Evolutionary conservation across 345 rosid genomes (phyloP).

Genomic region (Raphanus sativus): DNA sequence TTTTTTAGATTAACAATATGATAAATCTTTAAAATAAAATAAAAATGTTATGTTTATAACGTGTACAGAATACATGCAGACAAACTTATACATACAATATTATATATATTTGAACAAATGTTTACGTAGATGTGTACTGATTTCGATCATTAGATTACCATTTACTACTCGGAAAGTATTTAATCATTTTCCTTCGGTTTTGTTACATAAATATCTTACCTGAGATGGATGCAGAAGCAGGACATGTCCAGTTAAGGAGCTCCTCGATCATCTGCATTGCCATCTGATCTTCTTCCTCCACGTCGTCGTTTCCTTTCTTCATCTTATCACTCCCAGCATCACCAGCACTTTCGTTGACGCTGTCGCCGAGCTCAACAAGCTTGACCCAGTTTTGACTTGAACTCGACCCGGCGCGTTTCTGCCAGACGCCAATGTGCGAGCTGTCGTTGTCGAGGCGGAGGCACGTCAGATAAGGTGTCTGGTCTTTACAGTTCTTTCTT

Average conservation of each 20-base stretch:
- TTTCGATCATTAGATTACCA: neutral
- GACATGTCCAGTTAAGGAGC: conserved; percentile 57
- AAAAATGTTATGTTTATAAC: neutral
- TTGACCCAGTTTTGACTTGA: conserved; percentile 65
- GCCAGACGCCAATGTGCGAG: conserved; percentile 79
- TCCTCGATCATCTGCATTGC: conserved; percentile 85
- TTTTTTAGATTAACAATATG: neutral
- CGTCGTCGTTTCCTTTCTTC: conserved; percentile 22
- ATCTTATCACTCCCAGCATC: neutral
- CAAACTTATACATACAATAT: neutral
- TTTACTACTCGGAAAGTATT: neutral
- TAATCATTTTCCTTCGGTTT: neutral
- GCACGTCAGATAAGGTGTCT: conserved; percentile 63
- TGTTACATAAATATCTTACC: neutral
- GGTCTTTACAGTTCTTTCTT: conserved; percentile 54
- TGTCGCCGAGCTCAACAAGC: conserved; percentile 59
- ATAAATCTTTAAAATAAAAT: neutral
- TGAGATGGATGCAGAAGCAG: conserved; percentile 28
- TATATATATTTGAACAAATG: neutral
- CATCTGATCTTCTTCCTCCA: conserved; percentile 53
- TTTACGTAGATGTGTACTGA: conserved; percentile 12
- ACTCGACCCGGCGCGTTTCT: conserved; percentile 59
- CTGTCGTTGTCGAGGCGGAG: conserved; percentile 67
- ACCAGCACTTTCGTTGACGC: conserved; percentile 13
- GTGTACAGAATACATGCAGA: neutral